Base-by-base conservation (phyloP, 2,329 filamentous ascomycete species). In the Fusarium aywerte region DNA sequence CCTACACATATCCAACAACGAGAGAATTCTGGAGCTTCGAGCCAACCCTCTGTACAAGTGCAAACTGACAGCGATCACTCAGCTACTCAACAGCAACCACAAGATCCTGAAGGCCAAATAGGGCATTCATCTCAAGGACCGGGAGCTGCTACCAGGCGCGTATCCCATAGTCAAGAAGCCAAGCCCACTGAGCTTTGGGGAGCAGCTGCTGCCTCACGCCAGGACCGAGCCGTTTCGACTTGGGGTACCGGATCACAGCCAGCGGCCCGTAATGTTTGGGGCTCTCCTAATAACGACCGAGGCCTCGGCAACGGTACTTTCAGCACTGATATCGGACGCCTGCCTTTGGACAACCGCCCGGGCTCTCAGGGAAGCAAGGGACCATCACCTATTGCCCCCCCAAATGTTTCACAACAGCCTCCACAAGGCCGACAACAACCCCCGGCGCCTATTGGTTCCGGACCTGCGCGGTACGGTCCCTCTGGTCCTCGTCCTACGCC, bases 231-330 rank as follows among this genome's bases (percentile, higher is more conserved):
- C 13, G 65, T 47, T 51, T 75, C 82, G 12, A 78, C 82, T 2
- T 89, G 87, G 87, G 79, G 79, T 27, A 73, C 79, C 27, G 74
- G 75, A 20, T 74, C 79, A 35, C 84, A 83, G 45, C 79, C 81
- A 42, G 66, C 80, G 12, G 76, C 82, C 13, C 82, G 85, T 45
- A 92, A 90, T 73, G 89, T 93, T 18, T 94, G 91, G 91, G 91
- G 89, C 18, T 87, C 90, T 40, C 89, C 89, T n/a, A 87, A 87
- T 54, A 89, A 86, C 70, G 89, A 92, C 68, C 85, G 89, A 53
- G 89, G 87, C 12, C 87, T 94, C 20, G 91, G 91, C 5, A 94
- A 94, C 75, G 91, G 91, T 40, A 92, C 90, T 1, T 94, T 94
- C 72, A 88, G 86, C 57, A 83, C 87, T 13, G 87, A 88, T 68